These are phyloP conservation scores for Saksenaea oblongispora DNA, from an alignment of 371 early-diverging fungal genomes.

Conservation along the genomic window DNA sequence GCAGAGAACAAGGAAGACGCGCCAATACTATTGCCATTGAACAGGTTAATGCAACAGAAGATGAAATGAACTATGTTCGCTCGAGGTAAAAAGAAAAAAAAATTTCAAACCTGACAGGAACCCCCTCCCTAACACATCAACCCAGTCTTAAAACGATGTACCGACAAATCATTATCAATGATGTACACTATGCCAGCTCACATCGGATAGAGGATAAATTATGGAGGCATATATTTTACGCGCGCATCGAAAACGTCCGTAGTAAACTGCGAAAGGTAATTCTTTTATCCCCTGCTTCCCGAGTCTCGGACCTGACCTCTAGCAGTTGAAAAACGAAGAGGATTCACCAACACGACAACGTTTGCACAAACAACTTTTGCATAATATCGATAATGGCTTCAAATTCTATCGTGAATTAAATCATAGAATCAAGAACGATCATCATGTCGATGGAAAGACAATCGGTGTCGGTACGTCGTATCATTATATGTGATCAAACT, in stretches of 20 bases:
- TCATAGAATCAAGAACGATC: slow-evolving; percentile 25
- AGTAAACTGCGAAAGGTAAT: slow-evolving; percentile 39
- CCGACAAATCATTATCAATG: slow-evolving; percentile 28
- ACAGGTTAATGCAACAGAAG: slow-evolving; percentile 47
- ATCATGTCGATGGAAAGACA: slow-evolving; percentile 37
- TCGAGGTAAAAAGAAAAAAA: slow-evolving; percentile 25
- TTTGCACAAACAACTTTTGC: slow-evolving; percentile 23
- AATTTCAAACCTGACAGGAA: neutral
- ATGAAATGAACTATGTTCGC: slow-evolving; percentile 50
- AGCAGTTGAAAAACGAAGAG: neutral
- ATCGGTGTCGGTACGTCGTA: slow-evolving; percentile 38
- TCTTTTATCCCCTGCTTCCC: neutral
- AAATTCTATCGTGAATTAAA: slow-evolving; percentile 49
- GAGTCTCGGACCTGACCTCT: neutral
- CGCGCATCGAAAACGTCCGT: slow-evolving; percentile 43
- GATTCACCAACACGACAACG: slow-evolving; percentile 14
- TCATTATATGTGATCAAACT: neutral
- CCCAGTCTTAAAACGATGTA: slow-evolving; percentile 40
- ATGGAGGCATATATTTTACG: slow-evolving; percentile 51
- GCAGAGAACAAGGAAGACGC: slow-evolving; percentile 37
- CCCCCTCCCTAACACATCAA: neutral
- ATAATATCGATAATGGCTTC: slow-evolving; percentile 37
- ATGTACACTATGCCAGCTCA: slow-evolving; percentile 32
- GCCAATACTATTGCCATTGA: slow-evolving; percentile 35
- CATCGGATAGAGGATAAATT: slow-evolving; percentile 49